Evolutionary conservation across 768 basidiomycete genomes (phyloP).

Genomic region (Mycena floridula): DNA sequence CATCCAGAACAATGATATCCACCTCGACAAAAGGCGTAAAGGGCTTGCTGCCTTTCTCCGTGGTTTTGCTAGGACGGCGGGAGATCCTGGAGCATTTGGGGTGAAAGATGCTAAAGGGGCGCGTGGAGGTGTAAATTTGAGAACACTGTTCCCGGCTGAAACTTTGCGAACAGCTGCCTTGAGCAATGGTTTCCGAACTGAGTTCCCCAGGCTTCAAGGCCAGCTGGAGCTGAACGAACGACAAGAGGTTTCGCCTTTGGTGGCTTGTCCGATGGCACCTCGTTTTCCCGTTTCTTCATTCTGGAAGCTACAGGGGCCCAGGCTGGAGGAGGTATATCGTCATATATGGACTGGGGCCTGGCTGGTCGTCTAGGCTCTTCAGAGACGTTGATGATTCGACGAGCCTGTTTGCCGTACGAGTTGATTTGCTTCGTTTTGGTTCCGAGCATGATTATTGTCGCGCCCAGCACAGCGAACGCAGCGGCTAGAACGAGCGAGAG

Average conservation of each 20-base stretch:
- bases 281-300: conserved; percentile 44
- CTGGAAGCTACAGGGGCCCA: conserved; percentile 32
- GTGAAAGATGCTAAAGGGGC: conserved; percentile 34
- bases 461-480: conserved; percentile 14
- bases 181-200: too few relatives aligned
- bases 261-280: too few relatives aligned
- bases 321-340: conserved; percentile 33
- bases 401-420: conserved; percentile 57
- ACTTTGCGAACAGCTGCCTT: conserved; percentile 1
- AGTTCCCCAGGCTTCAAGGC: too few relatives aligned
- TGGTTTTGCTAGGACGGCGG: conserved; percentile 23
- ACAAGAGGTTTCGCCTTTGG: conserved; percentile 10
- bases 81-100: conserved; percentile 31
- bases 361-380: conserved; percentile 24
- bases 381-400: conserved; percentile 50
- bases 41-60: conserved; percentile 25
- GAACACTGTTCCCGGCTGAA: background rate
- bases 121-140: conserved; percentile 22
- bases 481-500: conserved; percentile 7
- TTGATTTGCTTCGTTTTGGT: conserved; percentile 59
- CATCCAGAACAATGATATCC: conserved; percentile 65
- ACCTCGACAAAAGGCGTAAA: conserved; percentile 47
- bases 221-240: conserved; percentile 10
- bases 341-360: conserved; percentile 29
- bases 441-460: conserved; percentile 41